Percentiles rank a stretch among this genome's conserved stretches.
Evolutionary conservation across 768 basidiomycete species (phyloP).

Genomic region (Calocybe gangraenosa): DNA sequence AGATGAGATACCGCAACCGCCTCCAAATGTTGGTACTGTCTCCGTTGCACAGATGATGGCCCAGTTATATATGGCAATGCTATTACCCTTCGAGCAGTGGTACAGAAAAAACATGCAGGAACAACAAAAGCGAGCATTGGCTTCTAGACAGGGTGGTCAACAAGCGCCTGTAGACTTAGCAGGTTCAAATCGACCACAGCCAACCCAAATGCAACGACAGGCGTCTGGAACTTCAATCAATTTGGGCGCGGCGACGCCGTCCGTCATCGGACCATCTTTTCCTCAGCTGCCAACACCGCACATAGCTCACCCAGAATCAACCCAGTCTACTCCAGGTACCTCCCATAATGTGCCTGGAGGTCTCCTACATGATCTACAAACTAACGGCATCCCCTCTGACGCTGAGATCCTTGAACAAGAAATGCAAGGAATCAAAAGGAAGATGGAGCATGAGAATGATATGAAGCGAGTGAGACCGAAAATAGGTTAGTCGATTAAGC

Average conservation of each 20-base stretch:
- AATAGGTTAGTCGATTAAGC: conserved; percentile 49
- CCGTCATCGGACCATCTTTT: conserved; percentile 20
- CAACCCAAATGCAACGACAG: conserved; percentile 24
- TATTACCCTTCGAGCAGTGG: conserved; percentile 69
- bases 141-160: conserved; percentile 33
- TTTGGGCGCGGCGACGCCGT: conserved; percentile 4
- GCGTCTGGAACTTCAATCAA: conserved; percentile 6
- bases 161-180: conserved; percentile 16
- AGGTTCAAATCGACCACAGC: conserved; percentile 10
- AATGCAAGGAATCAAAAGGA: conserved; percentile 65
- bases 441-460: conserved; percentile 61
- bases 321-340: conserved; percentile 21
- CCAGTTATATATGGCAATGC: conserved; percentile 57
- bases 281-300: conserved; percentile 23
- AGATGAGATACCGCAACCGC: conserved; percentile 41
- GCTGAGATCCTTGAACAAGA: conserved; percentile 54
- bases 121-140: conserved; percentile 52
- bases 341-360: conserved; percentile 13
- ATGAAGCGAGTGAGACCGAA: conserved; percentile 69
- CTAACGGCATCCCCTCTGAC: conserved; percentile 20
- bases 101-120: conserved; percentile 62
- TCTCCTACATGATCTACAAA: conserved; percentile 10
- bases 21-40: conserved; percentile 42
- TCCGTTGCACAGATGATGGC: conserved; percentile 49
- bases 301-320: conserved; percentile 26